Conservation (phyloP, 129 eudicot species). For the Tagetes patula region DNA sequence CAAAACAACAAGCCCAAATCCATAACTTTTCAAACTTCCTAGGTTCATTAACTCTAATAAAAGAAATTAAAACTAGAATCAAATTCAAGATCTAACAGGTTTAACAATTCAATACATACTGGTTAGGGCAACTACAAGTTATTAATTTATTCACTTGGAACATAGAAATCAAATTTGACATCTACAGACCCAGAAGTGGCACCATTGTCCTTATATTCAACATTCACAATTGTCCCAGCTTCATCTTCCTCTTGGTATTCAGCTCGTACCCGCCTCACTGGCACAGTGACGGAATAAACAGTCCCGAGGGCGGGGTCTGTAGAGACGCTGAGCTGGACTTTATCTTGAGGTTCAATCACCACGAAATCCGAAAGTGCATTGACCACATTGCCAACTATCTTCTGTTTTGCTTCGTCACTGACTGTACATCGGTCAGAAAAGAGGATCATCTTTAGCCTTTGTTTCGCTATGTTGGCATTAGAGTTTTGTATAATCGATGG, state of each 20-base stretch:
- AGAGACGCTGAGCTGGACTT: constrained; percentile 72
- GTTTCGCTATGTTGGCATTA: constrained; percentile 80
- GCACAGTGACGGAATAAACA: constrained; percentile 74
- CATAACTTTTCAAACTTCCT: too few relatives aligned
- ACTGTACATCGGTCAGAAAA: constrained; percentile 88
- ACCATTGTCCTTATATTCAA: constrained; percentile 75
- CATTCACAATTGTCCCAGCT: constrained; percentile 49
- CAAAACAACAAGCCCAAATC: too few relatives aligned
- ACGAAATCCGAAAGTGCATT: constrained; percentile 69
- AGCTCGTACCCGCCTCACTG: constrained; percentile 67
- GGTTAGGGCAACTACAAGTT: not conserved
- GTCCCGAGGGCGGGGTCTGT: constrained; percentile 72
- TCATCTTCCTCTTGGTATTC: constrained; percentile 66
- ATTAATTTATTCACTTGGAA: constrained; percentile 47
- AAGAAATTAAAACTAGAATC: too few relatives aligned
- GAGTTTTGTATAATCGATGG: constrained; percentile 46
- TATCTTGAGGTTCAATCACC: constrained; percentile 82
- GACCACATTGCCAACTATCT: constrained; percentile 67
- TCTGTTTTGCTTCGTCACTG: constrained; percentile 81
- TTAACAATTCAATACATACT: not conserved
- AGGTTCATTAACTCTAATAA: too few relatives aligned
- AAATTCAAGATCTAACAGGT: too few relatives aligned
- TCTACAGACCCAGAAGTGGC: constrained; percentile 69
- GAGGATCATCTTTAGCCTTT: constrained; percentile 78
- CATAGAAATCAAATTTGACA: constrained; percentile 78